phyloP scores from a whole-genome alignment of 352 stramenopile genomes.

The Globisporangium uncinulatum region DNA sequence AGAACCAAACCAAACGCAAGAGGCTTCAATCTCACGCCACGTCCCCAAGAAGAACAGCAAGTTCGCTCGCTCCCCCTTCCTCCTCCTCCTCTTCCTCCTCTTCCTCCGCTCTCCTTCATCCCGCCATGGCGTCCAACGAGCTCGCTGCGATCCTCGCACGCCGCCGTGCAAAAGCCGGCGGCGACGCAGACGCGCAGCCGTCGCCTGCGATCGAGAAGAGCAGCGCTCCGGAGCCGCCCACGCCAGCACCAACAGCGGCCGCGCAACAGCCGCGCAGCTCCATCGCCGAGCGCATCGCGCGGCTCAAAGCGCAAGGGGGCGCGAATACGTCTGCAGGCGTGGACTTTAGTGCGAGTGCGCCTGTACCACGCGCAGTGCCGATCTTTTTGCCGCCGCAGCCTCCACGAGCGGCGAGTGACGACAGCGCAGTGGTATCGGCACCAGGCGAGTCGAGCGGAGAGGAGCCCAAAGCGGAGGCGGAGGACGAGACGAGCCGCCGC shows the following conservation, averaged over 20 bases:
- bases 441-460: not conserved
- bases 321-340: not conserved
- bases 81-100: not conserved
- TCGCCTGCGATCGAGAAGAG: constrained; percentile 25
- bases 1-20: no score
- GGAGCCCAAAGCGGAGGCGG: constrained; percentile 5
- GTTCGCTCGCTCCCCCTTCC: no score
- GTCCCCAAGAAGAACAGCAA: no score
- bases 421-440: not conserved
- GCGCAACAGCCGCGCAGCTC: constrained; percentile 24
- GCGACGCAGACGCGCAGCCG: constrained; percentile 20
- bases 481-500: constrained; percentile 9
- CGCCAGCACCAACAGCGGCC: constrained; percentile 15
- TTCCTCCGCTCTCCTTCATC: not conserved
- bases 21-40: no score
- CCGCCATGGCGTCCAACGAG: constrained; percentile 71
- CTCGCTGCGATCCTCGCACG: constrained; percentile 75
- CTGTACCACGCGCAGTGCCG: constrained; percentile 10
- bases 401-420: constrained; percentile 10
- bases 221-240: constrained; percentile 11
- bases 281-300: constrained; percentile 74
- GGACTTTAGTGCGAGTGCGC: constrained; percentile 4
- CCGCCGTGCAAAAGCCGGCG: constrained; percentile 62
- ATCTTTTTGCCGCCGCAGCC: constrained; percentile 12
- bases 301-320: constrained; percentile 59